Evolutionary conservation across 208 protist species (phyloP).

Genomic region (Crithidia brevicula): DNA sequence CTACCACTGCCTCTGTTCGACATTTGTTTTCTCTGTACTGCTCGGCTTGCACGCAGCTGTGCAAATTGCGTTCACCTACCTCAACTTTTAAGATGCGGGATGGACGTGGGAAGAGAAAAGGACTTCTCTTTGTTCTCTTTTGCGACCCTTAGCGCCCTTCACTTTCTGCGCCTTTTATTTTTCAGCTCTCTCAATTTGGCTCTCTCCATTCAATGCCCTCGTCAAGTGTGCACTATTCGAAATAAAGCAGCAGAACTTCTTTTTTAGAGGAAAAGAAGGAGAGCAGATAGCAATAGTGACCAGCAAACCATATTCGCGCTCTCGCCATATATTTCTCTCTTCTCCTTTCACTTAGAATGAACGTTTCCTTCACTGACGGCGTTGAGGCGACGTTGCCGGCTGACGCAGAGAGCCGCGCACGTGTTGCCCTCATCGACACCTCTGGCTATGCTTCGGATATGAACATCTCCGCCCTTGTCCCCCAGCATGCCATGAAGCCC

Average conservation of each 20-base stretch:
- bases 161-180: neutral
- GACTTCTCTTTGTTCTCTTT: neutral
- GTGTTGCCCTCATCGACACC: constrained; percentile 80
- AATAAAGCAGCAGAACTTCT: no score
- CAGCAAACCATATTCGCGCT: neutral
- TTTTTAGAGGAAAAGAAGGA: neutral
- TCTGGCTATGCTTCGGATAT: constrained; percentile 86
- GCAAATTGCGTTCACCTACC: no score
- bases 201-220: no score
- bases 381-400: neutral
- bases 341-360: neutral
- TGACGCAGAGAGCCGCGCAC: neutral
- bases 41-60: no score
- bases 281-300: neutral
- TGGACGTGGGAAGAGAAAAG: no score
- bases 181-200: neutral
- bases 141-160: no score
- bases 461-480: constrained; percentile 82
- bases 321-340: no score
- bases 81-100: no score
- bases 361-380: neutral
- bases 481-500: constrained; percentile 92
- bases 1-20: no score
- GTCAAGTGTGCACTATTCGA: no score
- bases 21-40: neutral